These are phyloP conservation scores for Pulveroboletus sp. DNA, from an alignment of 768 basidiomycete species.

Conservation along the genomic window DNA sequence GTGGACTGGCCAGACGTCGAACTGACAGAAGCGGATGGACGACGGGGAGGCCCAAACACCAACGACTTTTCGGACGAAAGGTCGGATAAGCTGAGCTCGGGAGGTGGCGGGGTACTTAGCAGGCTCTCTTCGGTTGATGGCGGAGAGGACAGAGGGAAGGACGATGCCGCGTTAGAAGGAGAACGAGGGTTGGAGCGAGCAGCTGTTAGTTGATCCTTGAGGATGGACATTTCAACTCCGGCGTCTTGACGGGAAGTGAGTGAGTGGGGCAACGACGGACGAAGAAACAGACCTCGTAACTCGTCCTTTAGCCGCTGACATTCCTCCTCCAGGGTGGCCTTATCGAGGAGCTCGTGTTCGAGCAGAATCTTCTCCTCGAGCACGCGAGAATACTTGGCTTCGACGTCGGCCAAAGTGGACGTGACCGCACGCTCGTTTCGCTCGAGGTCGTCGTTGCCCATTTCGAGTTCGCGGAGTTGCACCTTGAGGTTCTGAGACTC, in stretches of 20 bases:
- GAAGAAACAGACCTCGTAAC: slow-evolving; percentile 70
- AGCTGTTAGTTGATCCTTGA: slow-evolving; percentile 67
- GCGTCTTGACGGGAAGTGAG: slow-evolving; percentile 53
- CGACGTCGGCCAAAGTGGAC: slow-evolving; percentile 78
- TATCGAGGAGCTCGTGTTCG: slow-evolving; percentile 91
- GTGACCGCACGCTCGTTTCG: slow-evolving; percentile 87
- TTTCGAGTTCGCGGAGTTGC: slow-evolving; percentile 83
- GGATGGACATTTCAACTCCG: slow-evolving; percentile 76
- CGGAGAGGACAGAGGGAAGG: slow-evolving; percentile 30
- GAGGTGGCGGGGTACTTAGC: slow-evolving; percentile 53
- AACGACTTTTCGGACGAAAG: slow-evolving; percentile 45
- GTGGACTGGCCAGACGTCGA: slow-evolving; percentile 41
- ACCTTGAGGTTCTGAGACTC: slow-evolving; percentile 68
- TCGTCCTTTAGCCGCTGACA: slow-evolving; percentile 90
- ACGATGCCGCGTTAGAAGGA: slow-evolving; percentile 27
- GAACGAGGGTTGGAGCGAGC: slow-evolving; percentile 32
- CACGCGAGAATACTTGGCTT: slow-evolving; percentile 83
- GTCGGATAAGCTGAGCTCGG: slow-evolving; percentile 59
- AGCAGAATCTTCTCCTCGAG: slow-evolving; percentile 96
- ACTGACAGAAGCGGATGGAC: slow-evolving; percentile 30
- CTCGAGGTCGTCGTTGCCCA: slow-evolving; percentile 98
- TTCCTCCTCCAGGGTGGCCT: slow-evolving; percentile 87
- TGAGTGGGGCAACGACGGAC: background rate
- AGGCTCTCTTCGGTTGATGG: slow-evolving; percentile 49
- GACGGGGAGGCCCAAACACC: slow-evolving; percentile 32